Evolutionary conservation across 2,329 filamentous ascomycete genomes (phyloP).

Genomic region (Lasiodiplodia hormozganensis): DNA sequence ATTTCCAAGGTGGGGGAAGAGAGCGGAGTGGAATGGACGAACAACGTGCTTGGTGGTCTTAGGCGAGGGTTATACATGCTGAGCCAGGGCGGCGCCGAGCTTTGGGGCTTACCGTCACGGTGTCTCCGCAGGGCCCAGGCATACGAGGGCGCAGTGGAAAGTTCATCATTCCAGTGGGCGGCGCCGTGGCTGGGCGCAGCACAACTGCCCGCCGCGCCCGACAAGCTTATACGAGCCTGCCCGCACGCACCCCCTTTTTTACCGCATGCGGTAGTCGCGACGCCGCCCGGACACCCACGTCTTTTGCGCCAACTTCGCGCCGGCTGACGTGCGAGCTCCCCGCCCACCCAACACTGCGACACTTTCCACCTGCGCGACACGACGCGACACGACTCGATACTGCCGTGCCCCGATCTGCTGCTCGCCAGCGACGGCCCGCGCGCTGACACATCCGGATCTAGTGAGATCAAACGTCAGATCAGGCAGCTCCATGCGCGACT

Average conservation of each 20-base stretch:
- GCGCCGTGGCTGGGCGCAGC: constrained; percentile 12
- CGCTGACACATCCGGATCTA: neutral
- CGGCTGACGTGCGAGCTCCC: constrained; percentile 7
- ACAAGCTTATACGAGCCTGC: constrained; percentile 19
- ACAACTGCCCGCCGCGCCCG: constrained; percentile 1
- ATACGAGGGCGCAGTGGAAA: constrained; percentile 8
- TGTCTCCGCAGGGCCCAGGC: constrained; percentile 18
- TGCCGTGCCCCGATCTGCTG: neutral
- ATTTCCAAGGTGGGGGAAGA: neutral
- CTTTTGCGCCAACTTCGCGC: neutral
- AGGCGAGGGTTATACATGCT: constrained; percentile 3
- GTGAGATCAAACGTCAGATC: neutral
- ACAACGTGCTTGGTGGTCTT: neutral
- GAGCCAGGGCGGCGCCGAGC: neutral
- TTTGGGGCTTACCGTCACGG: constrained; percentile 17
- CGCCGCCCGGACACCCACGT: neutral
- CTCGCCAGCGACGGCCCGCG: neutral
- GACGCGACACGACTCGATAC: no score
- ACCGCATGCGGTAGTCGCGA: constrained; percentile 14
- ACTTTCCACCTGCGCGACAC: no score
- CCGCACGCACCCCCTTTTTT: constrained; percentile 13
- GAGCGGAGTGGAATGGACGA: neutral
- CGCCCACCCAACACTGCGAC: neutral
- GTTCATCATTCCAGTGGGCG: constrained; percentile 18
- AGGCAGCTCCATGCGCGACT: neutral